phyloP scores from a whole-genome alignment of 139 green algal species.

The Chlorella vulgaris region DNA sequence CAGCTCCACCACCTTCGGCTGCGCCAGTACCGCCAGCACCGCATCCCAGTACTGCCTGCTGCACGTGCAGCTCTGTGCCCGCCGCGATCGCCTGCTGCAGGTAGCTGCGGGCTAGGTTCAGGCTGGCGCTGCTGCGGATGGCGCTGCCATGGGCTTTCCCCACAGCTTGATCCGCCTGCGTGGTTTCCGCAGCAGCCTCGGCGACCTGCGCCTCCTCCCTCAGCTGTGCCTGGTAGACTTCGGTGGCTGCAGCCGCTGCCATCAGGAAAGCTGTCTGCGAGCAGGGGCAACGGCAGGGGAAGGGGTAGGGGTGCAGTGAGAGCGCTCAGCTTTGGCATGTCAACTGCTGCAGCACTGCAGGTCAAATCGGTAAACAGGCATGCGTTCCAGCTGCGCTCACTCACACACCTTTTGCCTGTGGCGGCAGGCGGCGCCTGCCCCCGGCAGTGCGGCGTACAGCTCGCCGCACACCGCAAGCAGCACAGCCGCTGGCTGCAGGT shows the following conservation, averaged over 20 bases:
- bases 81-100: not conserved
- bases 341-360: no score
- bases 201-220: not conserved
- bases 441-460: slow-evolving; percentile 11
- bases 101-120: slow-evolving; percentile 3
- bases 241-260: not conserved
- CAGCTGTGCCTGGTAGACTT: slow-evolving; percentile 4
- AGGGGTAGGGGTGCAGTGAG: no score
- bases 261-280: slow-evolving; percentile 32
- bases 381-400: not conserved
- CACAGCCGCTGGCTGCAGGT: slow-evolving; percentile 15
- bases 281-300: not conserved
- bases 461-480: slow-evolving; percentile 29
- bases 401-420: slow-evolving; percentile 19
- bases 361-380: not conserved
- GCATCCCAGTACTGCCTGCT: not conserved
- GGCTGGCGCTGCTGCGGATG: not conserved
- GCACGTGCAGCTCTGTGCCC: not conserved
- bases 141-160: not conserved
- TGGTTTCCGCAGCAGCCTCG: not conserved
- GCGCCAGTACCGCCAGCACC: no score
- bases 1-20: no score
- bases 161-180: not conserved
- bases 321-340: no score
- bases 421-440: not conserved